Base-by-base conservation (phyloP, 495 filamentous ascomycete genomes). In the Evansstolkia leycettana region DNA sequence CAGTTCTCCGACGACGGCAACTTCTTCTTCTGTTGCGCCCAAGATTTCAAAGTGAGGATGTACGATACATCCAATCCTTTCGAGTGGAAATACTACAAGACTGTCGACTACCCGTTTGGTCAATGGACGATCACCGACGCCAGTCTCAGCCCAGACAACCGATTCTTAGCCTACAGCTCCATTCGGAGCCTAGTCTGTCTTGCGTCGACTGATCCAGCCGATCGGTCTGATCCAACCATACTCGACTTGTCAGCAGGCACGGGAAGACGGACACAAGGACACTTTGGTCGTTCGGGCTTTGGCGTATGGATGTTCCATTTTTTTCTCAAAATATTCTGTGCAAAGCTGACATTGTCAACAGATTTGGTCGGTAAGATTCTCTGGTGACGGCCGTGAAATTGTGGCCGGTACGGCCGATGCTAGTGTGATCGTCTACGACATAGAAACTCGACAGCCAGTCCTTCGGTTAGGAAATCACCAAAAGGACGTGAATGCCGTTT, bases 41-140 rank as follows among this genome's bases (percentile, higher is more conserved):
- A 95, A 53, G 88, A 98, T 52, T 94, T 90, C 58, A 76, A 73
- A 37, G 85, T 98, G 10, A 80, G 88, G 14, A 86, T 98, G 82
- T 98, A 96, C 53, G 90, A 98, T 51, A 95, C 90, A 0, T 92
- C 85, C 1, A 94, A 95, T 39, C 90, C 90, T 0, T 92, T 88
- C 52, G 73, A 83, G 35, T 98, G 90, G 90, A 80, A 78, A 47
- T 87, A 94, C 53, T 95, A 95, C 60, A 96, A 95, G 58, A 88
- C 83, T 0, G 85, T 89, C 7, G 58, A 70, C 13, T 93, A 93
- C 59, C 82, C 84, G 2, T 80, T 75, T 37, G 90, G 86, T 2
- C 76, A 80, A 41, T 98, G 90, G 90, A 96, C 89, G 2, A 80
- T 98, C 44, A 98, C 89, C 8, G 90, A 98, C 62, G 89, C 90